phyloP scores from a whole-genome alignment of 208 protist genomes.

The Sergeia podlipaevii region DNA sequence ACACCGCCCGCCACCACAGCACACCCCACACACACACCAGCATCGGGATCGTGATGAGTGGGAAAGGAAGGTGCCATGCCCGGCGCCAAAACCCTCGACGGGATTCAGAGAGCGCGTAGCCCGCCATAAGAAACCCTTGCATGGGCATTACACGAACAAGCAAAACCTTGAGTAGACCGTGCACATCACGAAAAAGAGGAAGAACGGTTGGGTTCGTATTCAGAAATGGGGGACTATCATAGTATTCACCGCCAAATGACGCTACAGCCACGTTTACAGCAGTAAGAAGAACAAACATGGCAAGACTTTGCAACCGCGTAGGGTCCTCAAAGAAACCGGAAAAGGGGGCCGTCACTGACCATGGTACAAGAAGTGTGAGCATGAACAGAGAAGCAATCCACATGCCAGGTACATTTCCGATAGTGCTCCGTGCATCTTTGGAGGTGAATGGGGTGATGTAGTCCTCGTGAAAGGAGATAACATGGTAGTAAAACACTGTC shows the following conservation, averaged over 20 bases:
- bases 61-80: slow-evolving; percentile 61
- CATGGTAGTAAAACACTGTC: slow-evolving; percentile 55
- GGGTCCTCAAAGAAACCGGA: slow-evolving; percentile 62
- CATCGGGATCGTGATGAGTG: slow-evolving; percentile 58
- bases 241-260: slow-evolving; percentile 35
- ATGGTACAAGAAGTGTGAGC: slow-evolving; percentile 51
- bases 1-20: slow-evolving; percentile 30
- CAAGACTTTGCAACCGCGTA: slow-evolving; percentile 15
- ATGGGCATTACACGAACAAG: slow-evolving; percentile 28
- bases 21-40: slow-evolving; percentile 38
- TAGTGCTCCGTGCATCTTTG: background rate
- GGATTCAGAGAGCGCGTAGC: slow-evolving; percentile 46
- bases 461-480: slow-evolving; percentile 31
- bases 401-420: slow-evolving; percentile 9
- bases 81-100: slow-evolving; percentile 38
- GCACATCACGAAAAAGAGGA: slow-evolving; percentile 8
- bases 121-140: slow-evolving; percentile 54
- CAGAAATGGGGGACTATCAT: slow-evolving; percentile 65
- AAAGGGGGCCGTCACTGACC: slow-evolving; percentile 47
- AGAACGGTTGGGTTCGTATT: slow-evolving; percentile 31
- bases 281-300: slow-evolving; percentile 33
- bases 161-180: background rate
- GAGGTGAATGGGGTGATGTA: slow-evolving; percentile 15
- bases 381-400: slow-evolving; percentile 21
- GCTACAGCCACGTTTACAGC: slow-evolving; percentile 36